Conservation (phyloP, 768 basidiomycete genomes). For the Podaxis carcinomalis region DNA sequence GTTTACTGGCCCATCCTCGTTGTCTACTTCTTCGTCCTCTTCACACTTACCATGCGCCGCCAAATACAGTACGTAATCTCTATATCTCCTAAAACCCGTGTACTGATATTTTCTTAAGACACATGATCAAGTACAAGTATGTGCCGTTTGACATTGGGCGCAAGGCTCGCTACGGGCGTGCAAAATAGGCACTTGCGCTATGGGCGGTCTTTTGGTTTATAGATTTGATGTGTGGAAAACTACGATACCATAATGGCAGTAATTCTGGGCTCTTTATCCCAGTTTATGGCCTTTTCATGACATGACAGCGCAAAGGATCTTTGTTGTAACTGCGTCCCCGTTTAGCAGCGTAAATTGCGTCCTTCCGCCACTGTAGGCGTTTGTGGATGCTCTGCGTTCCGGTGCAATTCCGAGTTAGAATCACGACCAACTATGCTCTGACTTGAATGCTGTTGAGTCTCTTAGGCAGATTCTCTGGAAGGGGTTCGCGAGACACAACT, state of each 20-base stretch:
- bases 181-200: slow-evolving; percentile 12
- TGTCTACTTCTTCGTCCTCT: slow-evolving; percentile 94
- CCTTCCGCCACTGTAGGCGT: not conserved
- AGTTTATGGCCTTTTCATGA: not conserved
- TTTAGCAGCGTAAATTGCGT: not conserved
- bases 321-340: not conserved
- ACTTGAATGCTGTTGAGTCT: not conserved
- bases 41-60: slow-evolving; percentile 91
- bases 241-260: slow-evolving; percentile 8
- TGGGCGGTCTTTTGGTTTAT: not conserved
- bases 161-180: slow-evolving; percentile 79
- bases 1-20: slow-evolving; percentile 99
- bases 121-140: slow-evolving; percentile 99
- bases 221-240: not conserved
- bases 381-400: not conserved
- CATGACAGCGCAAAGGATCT: not conserved
- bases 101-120: slow-evolving; percentile 42
- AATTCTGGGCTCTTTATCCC: not conserved
- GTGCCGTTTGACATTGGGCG: slow-evolving; percentile 94
- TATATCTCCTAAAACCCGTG: not conserved
- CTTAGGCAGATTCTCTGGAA: not conserved
- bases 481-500: not conserved
- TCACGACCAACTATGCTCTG: not conserved
- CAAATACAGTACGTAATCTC: slow-evolving; percentile 82
- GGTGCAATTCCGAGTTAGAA: not conserved